phyloP scores from a whole-genome alignment of 345 rosid genomes.

The Trapa incisa region DNA sequence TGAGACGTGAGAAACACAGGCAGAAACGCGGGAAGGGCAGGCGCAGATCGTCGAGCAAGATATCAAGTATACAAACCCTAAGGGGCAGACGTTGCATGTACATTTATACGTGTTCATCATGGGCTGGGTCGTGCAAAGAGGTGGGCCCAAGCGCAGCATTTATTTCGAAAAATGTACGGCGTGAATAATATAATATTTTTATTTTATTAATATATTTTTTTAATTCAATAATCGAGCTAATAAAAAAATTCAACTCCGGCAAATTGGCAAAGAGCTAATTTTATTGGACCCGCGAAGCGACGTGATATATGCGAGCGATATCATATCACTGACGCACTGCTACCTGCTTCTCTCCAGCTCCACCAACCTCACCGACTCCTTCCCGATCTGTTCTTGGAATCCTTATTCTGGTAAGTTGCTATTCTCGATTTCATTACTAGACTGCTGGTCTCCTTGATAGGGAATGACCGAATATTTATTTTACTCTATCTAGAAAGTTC shows the following conservation, averaged over 20 bases:
- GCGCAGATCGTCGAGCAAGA: background rate
- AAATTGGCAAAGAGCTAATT: too few relatives aligned
- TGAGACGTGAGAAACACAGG: background rate
- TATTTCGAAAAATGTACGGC: too few relatives aligned
- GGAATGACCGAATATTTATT: background rate
- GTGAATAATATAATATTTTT: too few relatives aligned
- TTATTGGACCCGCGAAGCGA: too few relatives aligned
- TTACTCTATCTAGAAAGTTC: background rate
- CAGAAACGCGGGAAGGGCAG: background rate
- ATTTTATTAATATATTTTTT: too few relatives aligned
- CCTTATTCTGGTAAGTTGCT: background rate
- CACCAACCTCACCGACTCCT: background rate
- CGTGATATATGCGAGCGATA: too few relatives aligned
- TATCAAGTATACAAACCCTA: background rate
- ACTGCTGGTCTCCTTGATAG: background rate
- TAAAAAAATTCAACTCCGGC: too few relatives aligned
- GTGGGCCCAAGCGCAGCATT: too few relatives aligned
- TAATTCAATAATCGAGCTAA: too few relatives aligned
- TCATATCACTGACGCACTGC: background rate
- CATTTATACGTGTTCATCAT: background rate
- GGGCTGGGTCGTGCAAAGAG: background rate
- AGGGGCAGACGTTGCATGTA: slow-evolving; percentile 1
- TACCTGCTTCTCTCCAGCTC: background rate
- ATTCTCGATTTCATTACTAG: background rate
- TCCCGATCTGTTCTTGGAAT: background rate